Base-by-base conservation (phyloP, 2,329 filamentous ascomycete genomes). In the Colletotrichum lini region DNA sequence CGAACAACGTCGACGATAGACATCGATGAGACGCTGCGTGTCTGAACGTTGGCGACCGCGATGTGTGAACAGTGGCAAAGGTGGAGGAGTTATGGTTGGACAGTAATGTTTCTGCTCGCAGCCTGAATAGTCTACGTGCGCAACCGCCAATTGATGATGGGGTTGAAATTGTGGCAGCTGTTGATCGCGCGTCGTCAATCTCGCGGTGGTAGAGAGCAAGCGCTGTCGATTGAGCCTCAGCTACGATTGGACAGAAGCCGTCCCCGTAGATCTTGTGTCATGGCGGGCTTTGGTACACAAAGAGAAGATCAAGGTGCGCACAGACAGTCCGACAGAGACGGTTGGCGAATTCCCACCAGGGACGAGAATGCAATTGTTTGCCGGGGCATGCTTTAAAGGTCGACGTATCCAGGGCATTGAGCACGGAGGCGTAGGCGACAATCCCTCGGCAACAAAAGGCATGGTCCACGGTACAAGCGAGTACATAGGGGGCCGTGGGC, bases 1-100 rank as follows among this genome's bases (percentile, higher is more conserved):
- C 64, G 65, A 64, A 65, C 57, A 67, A 59, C 47, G 59, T 68
- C 53, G 44, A 63, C 42, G 40, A 53, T 49, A 60, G 53, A 15
- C n/a, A 40, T 13, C 50, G 67, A 59, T 72, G 72, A 73, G 72
- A 73, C 72, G 50, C 65, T 50, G 61, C 69, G 40, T 60, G 72
- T 73, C 72, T 73, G 72, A 69, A 64, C 45, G 42, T 45, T 45
- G 64, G 16, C 30, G 65, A 69, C 59, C 52, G 59, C 68, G 45
- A 21, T 62, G 57, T 58, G 45, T 69, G 38, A 44, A 45, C 59
- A 57, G 68, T 66, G 35, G 49, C 61, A 44, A 63, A 60, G 23
- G 40, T 30, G 21, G 38, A 23, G 35, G 16, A 61, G 23, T 38
- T 35, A 35, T 16, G 58, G 15, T 10, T 49, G n/a, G 8, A 23